Base-by-base conservation (phyloP, 1,284 basidiomycete genomes). In the Apiotrichum brassicae region DNA sequence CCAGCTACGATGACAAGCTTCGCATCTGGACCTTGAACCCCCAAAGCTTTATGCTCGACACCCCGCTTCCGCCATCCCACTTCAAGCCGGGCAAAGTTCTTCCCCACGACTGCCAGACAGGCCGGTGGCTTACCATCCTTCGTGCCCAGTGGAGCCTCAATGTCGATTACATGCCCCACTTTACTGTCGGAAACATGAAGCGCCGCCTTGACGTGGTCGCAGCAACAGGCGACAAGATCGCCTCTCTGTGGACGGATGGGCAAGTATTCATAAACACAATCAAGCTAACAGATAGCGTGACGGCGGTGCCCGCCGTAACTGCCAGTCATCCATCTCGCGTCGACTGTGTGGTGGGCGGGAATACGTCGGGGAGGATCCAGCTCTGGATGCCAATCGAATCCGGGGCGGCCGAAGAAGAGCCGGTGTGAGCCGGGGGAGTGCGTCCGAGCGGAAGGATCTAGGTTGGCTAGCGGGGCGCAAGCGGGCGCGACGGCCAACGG, bases 131-230 rank as follows among this genome's bases (percentile, higher is more conserved):
- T 8, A 74, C 74, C 14, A 76, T 77, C 44, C 63, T 77, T 32
- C 70, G 75, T 19, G 76, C 76, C 1, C 72, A 75, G 46, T 77
- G 75, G 76, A 66, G 64, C 7, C 42, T 63, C 30, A 72, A 72
- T 51, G 70, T 70, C 46, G 65, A 72, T n/a, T 66, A 66, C 46
- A 60, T 65, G 42, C 74, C 75, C 0, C 72, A 75, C 54, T 72
- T 76, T 51, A 71, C 70, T 2, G 69, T 72, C 20, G 76, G 76
- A 16, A 72, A 75, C 60, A 77, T 77, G 76, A 71, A 73, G 53
- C 65, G 72, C 24, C 62, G 53, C 9, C 53, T 77, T 18, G 71
- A 75, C 41, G 69, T 77, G 1, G 62, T 71, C 30, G 53, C 65
- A 7, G 64, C 62, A 1, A 70, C 55, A 0, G 73, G 74, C 16